Conservation (phyloP, 1,284 basidiomycete species). For the Malassezia pachydermatis region DNA sequence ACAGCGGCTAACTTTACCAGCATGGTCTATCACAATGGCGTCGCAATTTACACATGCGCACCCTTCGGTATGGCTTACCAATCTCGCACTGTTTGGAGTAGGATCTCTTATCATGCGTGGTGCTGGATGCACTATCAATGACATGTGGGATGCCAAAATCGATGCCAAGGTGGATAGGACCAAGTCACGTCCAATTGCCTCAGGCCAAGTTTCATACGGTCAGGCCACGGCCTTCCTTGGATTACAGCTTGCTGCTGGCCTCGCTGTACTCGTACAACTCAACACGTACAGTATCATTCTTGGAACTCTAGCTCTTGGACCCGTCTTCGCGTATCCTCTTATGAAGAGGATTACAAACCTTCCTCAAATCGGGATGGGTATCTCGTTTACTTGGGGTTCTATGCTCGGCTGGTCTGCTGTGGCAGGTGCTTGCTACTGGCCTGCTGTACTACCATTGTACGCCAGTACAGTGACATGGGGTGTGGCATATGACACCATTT, state of each 20-base stretch:
- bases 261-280: constrained; percentile 80
- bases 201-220: constrained; percentile 65
- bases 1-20: constrained; percentile 53
- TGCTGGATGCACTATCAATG: constrained; percentile 96
- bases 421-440: constrained; percentile 70
- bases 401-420: constrained; percentile 93
- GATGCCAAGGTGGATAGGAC: constrained; percentile 76
- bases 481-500: constrained; percentile 92
- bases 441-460: constrained; percentile 66
- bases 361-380: constrained; percentile 63
- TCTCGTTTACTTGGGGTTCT: constrained; percentile 92
- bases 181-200: constrained; percentile 62
- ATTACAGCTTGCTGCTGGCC: constrained; percentile 67
- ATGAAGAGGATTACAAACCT: constrained; percentile 97
- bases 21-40: constrained; percentile 44
- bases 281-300: constrained; percentile 91
- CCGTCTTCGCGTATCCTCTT: constrained; percentile 82
- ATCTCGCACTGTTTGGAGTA: constrained; percentile 66
- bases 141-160: constrained; percentile 90
- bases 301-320: constrained; percentile 75
- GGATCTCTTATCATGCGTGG: constrained; percentile 94
- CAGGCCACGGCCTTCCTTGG: constrained; percentile 77
- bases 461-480: constrained; percentile 84
- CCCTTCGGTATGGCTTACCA: constrained; percentile 27
- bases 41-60: constrained; percentile 30